These are phyloP conservation scores for Syzygium oleosum DNA, from an alignment of 345 rosid genomes.

Conservation along the genomic window DNA sequence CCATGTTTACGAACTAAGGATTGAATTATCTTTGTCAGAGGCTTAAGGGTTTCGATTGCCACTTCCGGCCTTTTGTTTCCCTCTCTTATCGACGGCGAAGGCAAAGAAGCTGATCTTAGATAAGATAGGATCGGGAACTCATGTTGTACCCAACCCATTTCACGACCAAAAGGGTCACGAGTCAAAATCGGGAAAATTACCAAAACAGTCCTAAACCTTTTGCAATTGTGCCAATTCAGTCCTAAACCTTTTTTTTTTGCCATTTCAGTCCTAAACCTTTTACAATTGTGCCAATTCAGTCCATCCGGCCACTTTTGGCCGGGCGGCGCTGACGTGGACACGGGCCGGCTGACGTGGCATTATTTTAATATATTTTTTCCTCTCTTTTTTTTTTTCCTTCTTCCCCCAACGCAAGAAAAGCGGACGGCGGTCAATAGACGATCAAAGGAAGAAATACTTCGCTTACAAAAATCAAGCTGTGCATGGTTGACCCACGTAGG, in stretches of 20 bases:
- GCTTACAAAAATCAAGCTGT: not conserved
- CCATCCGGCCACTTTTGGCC: too few relatives aligned
- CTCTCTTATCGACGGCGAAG: too few relatives aligned
- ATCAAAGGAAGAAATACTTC: not conserved
- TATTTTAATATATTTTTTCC: too few relatives aligned
- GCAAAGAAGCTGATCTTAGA: not conserved
- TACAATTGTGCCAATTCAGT: too few relatives aligned
- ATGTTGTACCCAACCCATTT: not conserved
- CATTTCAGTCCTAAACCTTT: too few relatives aligned
- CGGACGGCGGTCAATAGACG: not conserved
- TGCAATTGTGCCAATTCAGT: too few relatives aligned
- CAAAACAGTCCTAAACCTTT: too few relatives aligned
- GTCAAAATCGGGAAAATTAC: too few relatives aligned
- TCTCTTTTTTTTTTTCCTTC: too few relatives aligned
- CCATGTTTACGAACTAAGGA: not conserved
- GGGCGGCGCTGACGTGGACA: too few relatives aligned
- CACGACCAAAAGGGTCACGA: accelerated
- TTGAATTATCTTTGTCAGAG: accelerated
- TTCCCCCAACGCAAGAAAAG: not conserved
- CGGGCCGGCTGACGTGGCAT: too few relatives aligned
- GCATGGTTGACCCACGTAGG: not conserved
- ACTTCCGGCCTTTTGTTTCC: not conserved
- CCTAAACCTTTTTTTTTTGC: too few relatives aligned
- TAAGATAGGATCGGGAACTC: not conserved
- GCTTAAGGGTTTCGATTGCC: not conserved